phyloP scores from a whole-genome alignment of 441 rosid genomes.

The Eruca vesicaria region DNA sequence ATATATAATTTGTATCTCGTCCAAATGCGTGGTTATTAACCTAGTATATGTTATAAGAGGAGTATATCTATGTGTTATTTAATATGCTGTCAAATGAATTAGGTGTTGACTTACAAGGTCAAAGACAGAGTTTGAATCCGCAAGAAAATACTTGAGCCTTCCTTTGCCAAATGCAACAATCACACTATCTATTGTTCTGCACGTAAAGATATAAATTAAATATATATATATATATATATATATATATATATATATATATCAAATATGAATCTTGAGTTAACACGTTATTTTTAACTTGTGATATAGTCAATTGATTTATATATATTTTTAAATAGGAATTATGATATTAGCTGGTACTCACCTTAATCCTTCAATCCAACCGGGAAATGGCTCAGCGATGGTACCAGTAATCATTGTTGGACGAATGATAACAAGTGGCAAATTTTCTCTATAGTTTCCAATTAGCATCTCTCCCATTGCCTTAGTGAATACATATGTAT shows the following conservation, averaged over 20 bases:
- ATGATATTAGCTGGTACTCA: conserved; percentile 9
- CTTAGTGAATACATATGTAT: conserved; percentile 69
- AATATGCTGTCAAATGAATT: background rate
- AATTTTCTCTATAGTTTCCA: conserved; percentile 34
- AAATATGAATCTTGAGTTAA: background rate
- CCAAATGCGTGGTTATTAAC: too few species aligned
- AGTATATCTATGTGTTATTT: background rate
- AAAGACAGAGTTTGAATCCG: conserved; percentile 50
- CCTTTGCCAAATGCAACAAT: conserved; percentile 82
- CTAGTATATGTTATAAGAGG: too few species aligned
- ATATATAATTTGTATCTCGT: too few species aligned
- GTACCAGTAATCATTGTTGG: conserved; percentile 64
- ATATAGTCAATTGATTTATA: background rate
- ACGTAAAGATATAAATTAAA: background rate
- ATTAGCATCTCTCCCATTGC: conserved; percentile 67
- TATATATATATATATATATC: too few species aligned
- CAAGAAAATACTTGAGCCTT: conserved; percentile 66
- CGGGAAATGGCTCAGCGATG: conserved; percentile 57
- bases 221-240: too few species aligned
- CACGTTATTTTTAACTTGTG: background rate
- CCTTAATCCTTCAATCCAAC: conserved; percentile 71
- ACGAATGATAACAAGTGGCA: conserved; percentile 49
- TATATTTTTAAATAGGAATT: background rate
- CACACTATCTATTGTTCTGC: conserved; percentile 89
- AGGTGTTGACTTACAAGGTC: conserved; percentile 60